phyloP scores from a whole-genome alignment of 441 rosid species.

The Aquilaria agallochum region DNA sequence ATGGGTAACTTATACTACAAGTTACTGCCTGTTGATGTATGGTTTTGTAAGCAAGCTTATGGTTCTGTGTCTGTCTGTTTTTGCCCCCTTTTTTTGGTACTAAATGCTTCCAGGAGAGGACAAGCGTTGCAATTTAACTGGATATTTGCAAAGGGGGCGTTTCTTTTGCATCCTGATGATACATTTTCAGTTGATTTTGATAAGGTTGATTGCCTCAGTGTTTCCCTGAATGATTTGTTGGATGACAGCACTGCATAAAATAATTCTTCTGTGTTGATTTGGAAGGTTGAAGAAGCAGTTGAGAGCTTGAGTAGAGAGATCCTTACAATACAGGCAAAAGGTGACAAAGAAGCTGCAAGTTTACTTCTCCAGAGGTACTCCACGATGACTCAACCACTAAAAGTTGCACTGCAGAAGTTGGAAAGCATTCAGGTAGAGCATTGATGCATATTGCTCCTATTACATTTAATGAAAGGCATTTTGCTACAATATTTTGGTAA shows the following conservation, averaged over 20 bases:
- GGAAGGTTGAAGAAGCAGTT: constrained; percentile 73
- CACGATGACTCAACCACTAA: constrained; percentile 56
- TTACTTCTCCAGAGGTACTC: constrained; percentile 64
- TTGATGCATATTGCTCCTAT: no score
- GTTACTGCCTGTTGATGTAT: constrained; percentile 5
- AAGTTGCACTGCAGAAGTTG: constrained; percentile 57
- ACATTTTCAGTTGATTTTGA: constrained; percentile 79
- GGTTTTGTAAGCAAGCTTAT: background rate
- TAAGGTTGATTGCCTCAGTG: constrained; percentile 45
- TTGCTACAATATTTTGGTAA: constrained; percentile 7
- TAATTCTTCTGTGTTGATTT: constrained; percentile 18
- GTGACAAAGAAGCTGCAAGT: constrained; percentile 75
- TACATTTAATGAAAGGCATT: background rate
- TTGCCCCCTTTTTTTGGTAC: constrained; percentile 16
- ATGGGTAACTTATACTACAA: constrained; percentile 52
- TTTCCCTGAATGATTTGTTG: constrained; percentile 7
- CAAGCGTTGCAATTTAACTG: constrained; percentile 94
- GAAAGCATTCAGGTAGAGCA: constrained; percentile 55
- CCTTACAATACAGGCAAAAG: constrained; percentile 88
- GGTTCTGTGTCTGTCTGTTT: background rate
- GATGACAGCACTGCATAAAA: constrained; percentile 8
- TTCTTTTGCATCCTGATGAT: constrained; percentile 55
- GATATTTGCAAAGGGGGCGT: constrained; percentile 83
- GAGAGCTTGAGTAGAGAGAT: constrained; percentile 84
- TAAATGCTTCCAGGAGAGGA: constrained; percentile 58